These are phyloP conservation scores for Tuber aestivum DNA, from an alignment of 495 filamentous ascomycete genomes.

Conservation along the genomic window DNA sequence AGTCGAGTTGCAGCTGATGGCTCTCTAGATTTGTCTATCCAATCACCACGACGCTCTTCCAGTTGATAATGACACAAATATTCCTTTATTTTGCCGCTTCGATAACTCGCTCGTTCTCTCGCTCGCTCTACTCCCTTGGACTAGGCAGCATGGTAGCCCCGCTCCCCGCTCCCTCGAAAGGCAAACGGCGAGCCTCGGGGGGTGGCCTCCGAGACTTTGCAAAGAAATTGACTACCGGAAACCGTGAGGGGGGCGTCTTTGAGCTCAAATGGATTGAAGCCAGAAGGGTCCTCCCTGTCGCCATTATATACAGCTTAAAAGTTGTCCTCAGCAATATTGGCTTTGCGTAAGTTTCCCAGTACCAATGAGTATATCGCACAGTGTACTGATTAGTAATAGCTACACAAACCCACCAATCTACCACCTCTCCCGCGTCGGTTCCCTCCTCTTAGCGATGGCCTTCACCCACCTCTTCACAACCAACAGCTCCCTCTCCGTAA, in stretches of 20 bases:
- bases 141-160: conserved; percentile 45
- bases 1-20: neutral
- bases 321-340: conserved; percentile 50
- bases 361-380: neutral
- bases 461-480: conserved; percentile 47
- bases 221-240: conserved; percentile 7
- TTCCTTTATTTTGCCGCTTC: conserved; percentile 45
- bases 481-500: conserved; percentile 45
- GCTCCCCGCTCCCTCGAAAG: conserved; percentile 31
- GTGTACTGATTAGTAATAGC: conserved; percentile 28
- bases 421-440: conserved; percentile 48
- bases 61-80: conserved; percentile 49
- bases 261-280: conserved; percentile 48
- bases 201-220: conserved; percentile 50
- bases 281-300: conserved; percentile 47
- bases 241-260: conserved; percentile 46
- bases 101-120: conserved; percentile 44
- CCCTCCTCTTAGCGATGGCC: conserved; percentile 47
- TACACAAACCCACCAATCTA: conserved; percentile 51
- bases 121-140: conserved; percentile 43
- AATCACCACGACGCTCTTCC: conserved; percentile 48
- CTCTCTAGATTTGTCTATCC: conserved; percentile 48
- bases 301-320: conserved; percentile 49
- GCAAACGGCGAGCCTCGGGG: conserved; percentile 33
- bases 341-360: conserved; percentile 45